Evolutionary conservation across 805 yeast genomes (phyloP), one percentile per base, ranked within the genome.

Genomic region (Kluyveromyces starmeri): DNA sequence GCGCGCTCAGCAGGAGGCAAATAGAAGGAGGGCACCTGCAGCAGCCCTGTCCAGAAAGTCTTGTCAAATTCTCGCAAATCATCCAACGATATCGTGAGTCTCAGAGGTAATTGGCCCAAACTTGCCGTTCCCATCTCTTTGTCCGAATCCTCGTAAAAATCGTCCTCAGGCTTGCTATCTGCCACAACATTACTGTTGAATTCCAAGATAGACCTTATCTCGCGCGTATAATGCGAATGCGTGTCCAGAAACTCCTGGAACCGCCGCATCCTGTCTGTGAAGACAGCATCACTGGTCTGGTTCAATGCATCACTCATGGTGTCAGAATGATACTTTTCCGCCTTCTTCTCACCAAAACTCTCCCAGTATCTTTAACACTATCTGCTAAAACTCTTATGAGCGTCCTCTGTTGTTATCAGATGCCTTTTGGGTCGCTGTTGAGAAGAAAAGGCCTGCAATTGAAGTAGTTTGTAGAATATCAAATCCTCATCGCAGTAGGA

Each of bases 1-100:
- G 96, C 96, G 37, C 79, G 68, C 53, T 88, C 94, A 36, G 88
- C 78, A 5, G 97, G 85, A 4, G 96, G 96, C 19, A 89, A 63
- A 47, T 58, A 88, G 36, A 85, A 95, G 1, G 94, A 76, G 0
- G 98, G 98, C 14, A 64, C 64, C 36, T 73, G 65, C 35, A 92
- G 60, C 7, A 86, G 51, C 0, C 97, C 94, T 2, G 58, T 55
- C 82, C 96, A 92, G 44, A 78, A 73, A 2, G 71, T 75, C 34
- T 72, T 64, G 59, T 88, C 94, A 52, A 82, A 88, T 33, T 78
- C 88, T 46, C 96, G 70, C 13, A 92, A 56, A 44, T 89, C 96
- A 59, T 92, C 98, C 27, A 92, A 65, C 11, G 86, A 75, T 2
- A 89, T 78, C 2, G 69, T 64, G 28, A 89, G 64, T 48, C 98